A percentile compares a stretch with the other conserved stretches of the same genome.
Conservation (phyloP, 345 rosid species). For the Eucalyptus victrix region DNA sequence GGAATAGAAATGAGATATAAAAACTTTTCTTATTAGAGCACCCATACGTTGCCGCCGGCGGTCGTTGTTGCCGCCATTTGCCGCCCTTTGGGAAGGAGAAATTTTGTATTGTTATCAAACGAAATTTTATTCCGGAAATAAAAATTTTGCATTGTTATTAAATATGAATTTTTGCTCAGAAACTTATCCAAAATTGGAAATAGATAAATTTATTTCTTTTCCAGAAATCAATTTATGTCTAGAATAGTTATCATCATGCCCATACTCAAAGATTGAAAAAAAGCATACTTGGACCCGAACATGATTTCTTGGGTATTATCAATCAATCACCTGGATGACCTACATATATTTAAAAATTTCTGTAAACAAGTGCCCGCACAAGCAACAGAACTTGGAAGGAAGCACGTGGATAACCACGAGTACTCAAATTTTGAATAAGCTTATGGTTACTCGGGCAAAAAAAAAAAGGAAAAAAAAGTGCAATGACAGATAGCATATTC, state of each 20-base stretch:
- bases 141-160: too few species aligned
- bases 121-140: too few species aligned
- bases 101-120: too few species aligned
- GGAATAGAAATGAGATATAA: too few species aligned
- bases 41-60: accelerated
- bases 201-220: too few species aligned
- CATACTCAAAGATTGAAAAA: background rate
- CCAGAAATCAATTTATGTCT: too few species aligned
- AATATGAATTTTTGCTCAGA: too few species aligned
- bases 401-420: background rate
- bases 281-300: background rate
- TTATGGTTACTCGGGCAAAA: background rate
- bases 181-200: too few species aligned
- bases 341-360: background rate
- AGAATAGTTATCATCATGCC: accelerated
- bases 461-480: background rate
- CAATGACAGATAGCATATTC: background rate
- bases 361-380: background rate
- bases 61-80: accelerated
- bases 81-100: accelerated
- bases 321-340: background rate
- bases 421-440: background rate
- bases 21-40: accelerated
- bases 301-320: background rate
- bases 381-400: background rate